Evolutionary conservation across 139 green algal species (phyloP).

Genomic region (Spirogloea muscicola): DNA sequence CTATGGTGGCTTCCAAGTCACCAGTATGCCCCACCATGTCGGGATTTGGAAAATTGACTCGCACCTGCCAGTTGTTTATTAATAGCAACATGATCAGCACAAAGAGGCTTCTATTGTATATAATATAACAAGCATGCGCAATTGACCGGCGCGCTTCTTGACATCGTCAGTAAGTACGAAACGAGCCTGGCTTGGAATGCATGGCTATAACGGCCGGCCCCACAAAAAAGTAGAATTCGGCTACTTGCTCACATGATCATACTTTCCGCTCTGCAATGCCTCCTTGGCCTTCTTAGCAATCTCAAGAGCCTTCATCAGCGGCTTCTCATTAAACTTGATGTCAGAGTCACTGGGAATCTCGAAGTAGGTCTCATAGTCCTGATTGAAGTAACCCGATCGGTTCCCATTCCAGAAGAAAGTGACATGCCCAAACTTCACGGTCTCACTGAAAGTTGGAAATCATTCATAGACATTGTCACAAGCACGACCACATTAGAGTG

Average conservation of each 20-base stretch:
- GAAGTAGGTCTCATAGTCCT: conserved; percentile 85
- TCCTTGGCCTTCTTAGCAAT: conserved; percentile 83
- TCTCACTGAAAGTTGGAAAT: conserved; percentile 62
- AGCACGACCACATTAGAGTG: not conserved
- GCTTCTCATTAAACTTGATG: conserved; percentile 86
- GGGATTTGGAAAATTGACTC: conserved; percentile 56
- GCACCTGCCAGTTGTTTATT: conserved; percentile 33
- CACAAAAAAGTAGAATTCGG: too few species aligned
- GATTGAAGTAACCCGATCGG: conserved; percentile 86
- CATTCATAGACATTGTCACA: not conserved
- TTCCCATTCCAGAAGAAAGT: conserved; percentile 99
- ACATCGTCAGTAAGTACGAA: too few species aligned
- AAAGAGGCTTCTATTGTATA: too few species aligned
- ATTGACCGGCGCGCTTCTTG: too few species aligned
- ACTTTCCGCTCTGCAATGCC: conserved; percentile 66
- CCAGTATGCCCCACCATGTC: conserved; percentile 79
- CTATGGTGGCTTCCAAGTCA: conserved; percentile 55
- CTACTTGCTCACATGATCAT: conserved; percentile 48
- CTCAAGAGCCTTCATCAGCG: conserved; percentile 90
- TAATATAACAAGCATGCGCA: too few species aligned
- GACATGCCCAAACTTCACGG: conserved; percentile 89
- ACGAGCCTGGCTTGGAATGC: too few species aligned
- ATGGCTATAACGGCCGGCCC: too few species aligned
- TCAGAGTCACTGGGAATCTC: conserved; percentile 85
- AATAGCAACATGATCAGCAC: too few species aligned